phyloP scores from a whole-genome alignment of 164 flowering plant species.

The Magnolia kwangsiensis region DNA sequence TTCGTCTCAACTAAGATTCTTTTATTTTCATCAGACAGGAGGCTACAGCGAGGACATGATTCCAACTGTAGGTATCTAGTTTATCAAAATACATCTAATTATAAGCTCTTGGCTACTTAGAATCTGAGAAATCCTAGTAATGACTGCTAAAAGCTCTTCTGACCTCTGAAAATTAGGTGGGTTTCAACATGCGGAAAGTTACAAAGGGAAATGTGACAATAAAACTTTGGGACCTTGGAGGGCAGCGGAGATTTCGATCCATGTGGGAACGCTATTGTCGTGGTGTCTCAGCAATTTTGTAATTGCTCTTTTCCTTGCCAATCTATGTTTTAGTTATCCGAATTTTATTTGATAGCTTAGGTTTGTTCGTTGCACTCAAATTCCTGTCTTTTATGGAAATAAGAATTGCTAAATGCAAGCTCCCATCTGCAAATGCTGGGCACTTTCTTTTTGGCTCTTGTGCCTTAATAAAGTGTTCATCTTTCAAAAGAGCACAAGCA shows the following conservation, averaged over 20 bases:
- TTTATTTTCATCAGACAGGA: conserved; percentile 53
- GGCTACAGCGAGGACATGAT: conserved; percentile 94
- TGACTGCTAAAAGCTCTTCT: background rate
- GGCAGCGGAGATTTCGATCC: conserved; percentile 83
- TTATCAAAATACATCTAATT: conserved; percentile 5
- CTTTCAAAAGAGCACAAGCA: too few species aligned
- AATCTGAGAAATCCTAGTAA: background rate
- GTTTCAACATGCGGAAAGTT: conserved; percentile 90
- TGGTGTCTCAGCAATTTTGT: conserved; percentile 88
- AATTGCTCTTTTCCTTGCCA: conserved; percentile 19
- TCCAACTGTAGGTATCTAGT: conserved; percentile 72
- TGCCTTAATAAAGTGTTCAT: too few species aligned
- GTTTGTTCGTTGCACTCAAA: background rate
- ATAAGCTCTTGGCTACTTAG: background rate
- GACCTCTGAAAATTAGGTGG: conserved; percentile 48
- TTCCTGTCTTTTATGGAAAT: background rate
- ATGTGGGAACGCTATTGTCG: conserved; percentile 99
- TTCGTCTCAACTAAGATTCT: conserved; percentile 5
- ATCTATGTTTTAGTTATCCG: background rate
- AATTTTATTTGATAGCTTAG: background rate
- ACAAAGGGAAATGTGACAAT: conserved; percentile 94
- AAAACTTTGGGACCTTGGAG: conserved; percentile 97
- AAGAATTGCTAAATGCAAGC: background rate
- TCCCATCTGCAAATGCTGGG: background rate
- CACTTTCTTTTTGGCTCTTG: background rate